Conservation (phyloP, 2,329 filamentous ascomycete species). For the Fusarium sp. region DNA sequence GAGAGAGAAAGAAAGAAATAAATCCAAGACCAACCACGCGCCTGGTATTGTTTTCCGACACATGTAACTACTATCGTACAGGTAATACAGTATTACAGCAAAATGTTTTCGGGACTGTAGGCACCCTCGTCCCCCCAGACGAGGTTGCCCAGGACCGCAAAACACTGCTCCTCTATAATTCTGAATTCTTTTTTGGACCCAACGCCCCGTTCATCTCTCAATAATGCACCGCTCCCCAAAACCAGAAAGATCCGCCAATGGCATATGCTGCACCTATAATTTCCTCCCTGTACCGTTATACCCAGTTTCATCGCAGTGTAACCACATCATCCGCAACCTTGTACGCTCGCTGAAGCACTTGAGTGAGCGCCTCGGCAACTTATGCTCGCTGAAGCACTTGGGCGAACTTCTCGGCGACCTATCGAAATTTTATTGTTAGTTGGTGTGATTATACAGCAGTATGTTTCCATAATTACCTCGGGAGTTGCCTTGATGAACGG, state of each 20-base stretch:
- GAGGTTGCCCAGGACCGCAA: slow-evolving; percentile 30
- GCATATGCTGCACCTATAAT: slow-evolving; percentile 29
- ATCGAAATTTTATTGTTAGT: slow-evolving; percentile 14
- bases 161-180: slow-evolving; percentile 43
- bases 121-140: slow-evolving; percentile 41
- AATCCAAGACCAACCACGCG: slow-evolving; percentile 39
- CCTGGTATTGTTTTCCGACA: slow-evolving; percentile 42
- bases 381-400: slow-evolving; percentile 48
- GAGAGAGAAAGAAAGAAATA: neutral
- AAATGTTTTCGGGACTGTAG: slow-evolving; percentile 25
- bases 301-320: slow-evolving; percentile 11
- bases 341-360: slow-evolving; percentile 49
- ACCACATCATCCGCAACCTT: neutral
- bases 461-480: slow-evolving; percentile 67
- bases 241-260: slow-evolving; percentile 37
- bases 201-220: slow-evolving; percentile 37
- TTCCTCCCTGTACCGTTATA: slow-evolving; percentile 27
- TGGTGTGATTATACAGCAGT: neutral
- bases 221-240: slow-evolving; percentile 38
- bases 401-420: slow-evolving; percentile 52
- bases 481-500: slow-evolving; percentile 90
- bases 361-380: slow-evolving; percentile 51
- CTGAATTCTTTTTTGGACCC: slow-evolving; percentile 42
- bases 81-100: slow-evolving; percentile 50
- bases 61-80: slow-evolving; percentile 50